Base-by-base conservation (phyloP, 2,329 filamentous ascomycete genomes). In the Endoconidiophora polonica region DNA sequence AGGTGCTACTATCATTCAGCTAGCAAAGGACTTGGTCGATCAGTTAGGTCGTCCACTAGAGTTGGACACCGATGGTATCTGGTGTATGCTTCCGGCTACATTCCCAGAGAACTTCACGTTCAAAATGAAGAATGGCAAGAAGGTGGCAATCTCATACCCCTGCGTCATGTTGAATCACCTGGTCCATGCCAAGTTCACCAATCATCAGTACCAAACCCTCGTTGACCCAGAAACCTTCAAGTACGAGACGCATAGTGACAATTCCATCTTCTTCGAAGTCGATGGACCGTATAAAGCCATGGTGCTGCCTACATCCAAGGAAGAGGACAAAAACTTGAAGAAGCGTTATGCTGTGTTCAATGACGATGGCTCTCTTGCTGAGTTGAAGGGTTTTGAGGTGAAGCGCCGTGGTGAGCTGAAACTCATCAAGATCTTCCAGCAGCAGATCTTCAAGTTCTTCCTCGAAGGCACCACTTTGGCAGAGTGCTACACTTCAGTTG, bases 321-420 rank as follows among this genome's bases (percentile, higher is more conserved):
- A 98, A 62, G 91, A 96, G 64, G 90, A 96, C 68, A 98, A 96
- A 71, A 98, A 98, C 65, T 72, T 98, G 74, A 98, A 98, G 70
- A 98, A 98, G 68, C 80, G 91, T 60, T 98, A 98, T 62, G 91
- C 93, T 39, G 91, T 98, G 3, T 98, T 98, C 75, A 98, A 98
- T 60, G 85, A 96, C 55, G 91, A 98, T 59, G 91, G 93, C 38
- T 94, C 82, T 63, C 71, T 98, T 48, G 91, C 91, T 12, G 91
- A 98, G 62, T 65, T 98, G 60, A 98, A 98, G 61, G 91, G 91
- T 4, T 98, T 98, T 60, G 91, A 98, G 60, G 81, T 98, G 56
- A 98, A 98, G 70, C 81, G 91, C 62, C 77, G 91, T 76, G 91
- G 91, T 71, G 91, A 98, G 67, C 70, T 98, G 58, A 98, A 98